These are phyloP conservation scores for Maudiozyma pseudohumilis DNA, from an alignment of 805 yeast genomes.

Conservation along the genomic window DNA sequence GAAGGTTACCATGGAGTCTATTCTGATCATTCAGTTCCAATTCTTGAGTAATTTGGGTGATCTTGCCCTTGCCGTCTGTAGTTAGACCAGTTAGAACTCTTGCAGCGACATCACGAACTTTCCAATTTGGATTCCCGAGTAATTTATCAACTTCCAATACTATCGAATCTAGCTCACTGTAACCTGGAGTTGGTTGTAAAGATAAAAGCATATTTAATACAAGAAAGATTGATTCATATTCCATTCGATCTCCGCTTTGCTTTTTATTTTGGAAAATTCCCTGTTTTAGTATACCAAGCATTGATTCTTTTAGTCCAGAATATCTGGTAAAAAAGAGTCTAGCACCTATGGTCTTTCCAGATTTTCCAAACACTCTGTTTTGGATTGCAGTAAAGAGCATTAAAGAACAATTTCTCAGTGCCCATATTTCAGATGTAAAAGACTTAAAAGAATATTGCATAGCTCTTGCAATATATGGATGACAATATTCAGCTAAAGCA, in stretches of 20 bases:
- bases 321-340: conserved; percentile 63
- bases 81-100: conserved; percentile 49
- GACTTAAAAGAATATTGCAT: conserved; percentile 50
- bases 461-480: conserved; percentile 45
- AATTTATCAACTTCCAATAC: conserved; percentile 37
- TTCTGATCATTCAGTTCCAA: conserved; percentile 32
- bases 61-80: conserved; percentile 25
- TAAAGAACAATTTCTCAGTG: conserved; percentile 82
- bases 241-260: too few species aligned
- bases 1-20: conserved; percentile 47
- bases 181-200: conserved; percentile 50
- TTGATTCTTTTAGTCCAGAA: conserved; percentile 39
- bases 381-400: conserved; percentile 86
- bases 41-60: conserved; percentile 18
- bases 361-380: conserved; percentile 64
- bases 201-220: conserved; percentile 63
- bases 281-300: conserved; percentile 35
- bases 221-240: conserved; percentile 56
- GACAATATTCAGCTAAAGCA: conserved; percentile 43
- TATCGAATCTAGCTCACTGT: conserved; percentile 45
- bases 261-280: conserved; percentile 16
- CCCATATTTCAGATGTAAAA: conserved; percentile 67
- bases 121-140: conserved; percentile 57
- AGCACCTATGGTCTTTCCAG: conserved; percentile 39
- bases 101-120: conserved; percentile 81